Base-by-base conservation (phyloP, 176 grass and related monocot species). In the Carex kokanica region DNA sequence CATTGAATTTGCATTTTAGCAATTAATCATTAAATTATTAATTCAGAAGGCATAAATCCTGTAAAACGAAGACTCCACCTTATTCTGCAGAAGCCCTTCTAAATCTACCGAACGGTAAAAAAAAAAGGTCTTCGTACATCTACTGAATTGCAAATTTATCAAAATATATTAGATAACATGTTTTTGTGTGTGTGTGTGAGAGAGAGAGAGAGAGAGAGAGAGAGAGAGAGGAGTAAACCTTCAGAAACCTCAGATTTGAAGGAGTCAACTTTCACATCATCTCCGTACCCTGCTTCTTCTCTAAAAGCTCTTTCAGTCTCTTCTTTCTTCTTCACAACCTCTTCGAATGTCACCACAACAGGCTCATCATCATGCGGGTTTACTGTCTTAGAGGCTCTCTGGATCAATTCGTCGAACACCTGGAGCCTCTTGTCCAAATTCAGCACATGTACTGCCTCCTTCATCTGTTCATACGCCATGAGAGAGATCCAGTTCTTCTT, bases 341-440 rank as follows among this genome's bases (percentile, higher is more conserved):
- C 81, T 16, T 53, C 45, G 31, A 74, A 51, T 10, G 10, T 58
- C 60, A 20, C 74, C 36, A 18, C 40, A 13, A 71, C 54, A 34
- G 4, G 24, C 5, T 31, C 87, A 0, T 3, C 60, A 5, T 52
- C 74, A 0, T 54, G 45, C 16, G 59, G 78, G 15, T 66, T 84
- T 4, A 60, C 90, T 3, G 83, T 36, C 43, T 74, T 86, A 47
- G 95, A 94, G 8, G 91, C 87, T 81, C 90, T 93, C 87, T 93
- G 92, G 41, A 98, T 90, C 74, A 98, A 84, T 6, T 88, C 90
- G 38, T 98, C 95, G 25, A 98, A 94, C 58, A 94, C 51, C 84
- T 87, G 90, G 79, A 93, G 88, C 41, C 89, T 51, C 78, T 82
- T 83, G 66, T 98, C 95, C 84, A 98, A 80, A 89, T 93, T 92